Evolutionary conservation across 805 yeast species (phyloP).

Genomic region (Metschnikowia baotianmanensis): DNA sequence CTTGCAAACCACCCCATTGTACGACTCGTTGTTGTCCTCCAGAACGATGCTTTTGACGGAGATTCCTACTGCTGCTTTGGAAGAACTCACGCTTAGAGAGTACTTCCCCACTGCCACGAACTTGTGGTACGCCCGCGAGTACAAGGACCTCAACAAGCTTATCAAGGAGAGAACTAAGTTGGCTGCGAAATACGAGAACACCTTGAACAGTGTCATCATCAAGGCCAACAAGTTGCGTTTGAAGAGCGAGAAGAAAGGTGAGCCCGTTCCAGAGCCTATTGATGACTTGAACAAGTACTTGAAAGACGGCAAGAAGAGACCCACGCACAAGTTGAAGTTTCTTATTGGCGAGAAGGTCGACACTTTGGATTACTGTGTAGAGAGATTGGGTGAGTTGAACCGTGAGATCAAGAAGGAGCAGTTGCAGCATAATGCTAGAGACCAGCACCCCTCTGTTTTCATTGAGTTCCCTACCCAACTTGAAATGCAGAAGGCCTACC

Average conservation of each 20-base stretch:
- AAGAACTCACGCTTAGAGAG: conserved; percentile 50
- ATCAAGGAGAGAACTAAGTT: conserved; percentile 64
- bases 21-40: conserved; percentile 65
- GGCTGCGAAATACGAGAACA: conserved; percentile 58
- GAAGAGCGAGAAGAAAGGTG: conserved; percentile 57
- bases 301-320: conserved; percentile 67
- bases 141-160: conserved; percentile 51
- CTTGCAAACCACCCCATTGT: conserved; percentile 67
- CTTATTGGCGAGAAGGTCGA: conserved; percentile 81
- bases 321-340: conserved; percentile 72
- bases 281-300: conserved; percentile 62
- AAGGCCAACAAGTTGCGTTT: conserved; percentile 57
- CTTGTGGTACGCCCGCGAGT: conserved; percentile 64
- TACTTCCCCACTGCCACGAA: conserved; percentile 62
- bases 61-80: conserved; percentile 47
- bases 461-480: conserved; percentile 79
- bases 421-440: conserved; percentile 46
- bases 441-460: conserved; percentile 67
- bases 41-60: conserved; percentile 74
- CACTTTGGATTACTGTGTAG: conserved; percentile 71
- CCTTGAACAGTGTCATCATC: conserved; percentile 56
- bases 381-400: conserved; percentile 67
- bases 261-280: conserved; percentile 53
- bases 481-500: conserved; percentile 87
- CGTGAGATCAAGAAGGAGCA: conserved; percentile 61